Evolutionary conservation across 2,329 filamentous ascomycete species (phyloP), one percentile per base, ranked within the genome.

Genomic region (Clonostachys rosea): DNA sequence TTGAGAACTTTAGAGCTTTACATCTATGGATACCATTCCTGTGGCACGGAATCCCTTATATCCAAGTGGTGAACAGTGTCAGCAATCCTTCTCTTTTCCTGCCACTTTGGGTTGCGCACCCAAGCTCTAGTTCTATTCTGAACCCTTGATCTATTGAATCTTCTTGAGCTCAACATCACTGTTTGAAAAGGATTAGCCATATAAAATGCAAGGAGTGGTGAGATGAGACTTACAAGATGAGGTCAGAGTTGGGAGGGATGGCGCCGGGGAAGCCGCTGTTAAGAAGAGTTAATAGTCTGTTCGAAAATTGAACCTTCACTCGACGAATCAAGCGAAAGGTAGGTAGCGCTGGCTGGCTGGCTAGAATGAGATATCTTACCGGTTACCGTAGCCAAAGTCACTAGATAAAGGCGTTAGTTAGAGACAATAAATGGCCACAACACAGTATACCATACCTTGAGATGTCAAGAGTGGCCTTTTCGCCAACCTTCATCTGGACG

Each of bases 401-500:
- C 82, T 84, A 54, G 13, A 30, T 40, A 24, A 46, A 16, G 44
- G 37, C 44, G 49, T 59, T 47, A 54, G 56, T 46, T 20, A 6
- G 33, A 30, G 24, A 30, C 9, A 8, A 30, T 9, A 10, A 30
- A 30, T 10, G 24, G 24, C 4, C 9, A 30, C 9, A 30, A 30
- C 24, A 30, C 9, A 30, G 24, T 30, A 30, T 30, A 30, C 8
- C 24, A 30, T 77, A 91, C 86, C 79, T 76, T 53, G 84, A 79
- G 63, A 97, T 96, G 56, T 84, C 86, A 54, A 99, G 77, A 45
- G 82, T 88, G 46, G 90, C 85, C 75, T 89, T 92, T 79, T 97
- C 92, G 65, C 92, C 91, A 49, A 95, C 75, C 64, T 86, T 85
- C 92, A 99, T 96, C 63, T 82, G 75, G 44, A 75, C 71, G 46